These are phyloP conservation scores for Protomyces gravidus DNA, from an alignment of 1,139 yeast genomes.

Conservation along the genomic window DNA sequence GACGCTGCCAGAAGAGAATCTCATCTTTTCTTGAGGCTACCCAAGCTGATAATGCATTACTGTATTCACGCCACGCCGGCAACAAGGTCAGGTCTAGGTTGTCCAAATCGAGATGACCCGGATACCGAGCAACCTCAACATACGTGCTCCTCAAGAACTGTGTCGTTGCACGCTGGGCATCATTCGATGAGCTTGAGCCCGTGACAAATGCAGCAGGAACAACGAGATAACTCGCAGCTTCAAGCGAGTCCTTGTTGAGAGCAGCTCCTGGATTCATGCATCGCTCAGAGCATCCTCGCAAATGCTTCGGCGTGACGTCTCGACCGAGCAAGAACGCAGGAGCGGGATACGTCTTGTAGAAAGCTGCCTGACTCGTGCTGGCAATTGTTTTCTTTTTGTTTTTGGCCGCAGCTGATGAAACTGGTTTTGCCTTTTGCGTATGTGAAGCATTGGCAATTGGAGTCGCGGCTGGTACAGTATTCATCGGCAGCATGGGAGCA, in stretches of 20 bases:
- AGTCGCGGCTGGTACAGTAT: conserved; percentile 1
- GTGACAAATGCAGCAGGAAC: neutral
- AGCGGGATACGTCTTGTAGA: neutral
- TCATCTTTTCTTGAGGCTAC: neutral
- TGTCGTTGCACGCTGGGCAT: neutral
- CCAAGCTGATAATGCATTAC: neutral
- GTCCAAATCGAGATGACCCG: neutral
- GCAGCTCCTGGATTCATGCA: neutral
- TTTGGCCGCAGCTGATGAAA: too few relatives aligned
- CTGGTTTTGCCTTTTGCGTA: neutral
- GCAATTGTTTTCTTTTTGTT: neutral
- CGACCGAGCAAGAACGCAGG: neutral
- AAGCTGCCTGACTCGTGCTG: neutral
- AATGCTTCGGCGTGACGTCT: neutral
- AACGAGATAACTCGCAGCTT: neutral
- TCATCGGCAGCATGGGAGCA: conserved; percentile 82
- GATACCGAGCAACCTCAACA: neutral
- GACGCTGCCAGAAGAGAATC: neutral
- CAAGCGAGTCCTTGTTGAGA: neutral
- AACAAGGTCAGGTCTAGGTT: neutral
- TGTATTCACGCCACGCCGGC: neutral
- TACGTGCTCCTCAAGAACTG: neutral
- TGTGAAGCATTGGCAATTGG: neutral
- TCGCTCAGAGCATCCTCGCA: neutral
- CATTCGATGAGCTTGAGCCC: too few relatives aligned